phyloP scores from a whole-genome alignment of 345 rosid genomes.

The Litchi chinensis region DNA sequence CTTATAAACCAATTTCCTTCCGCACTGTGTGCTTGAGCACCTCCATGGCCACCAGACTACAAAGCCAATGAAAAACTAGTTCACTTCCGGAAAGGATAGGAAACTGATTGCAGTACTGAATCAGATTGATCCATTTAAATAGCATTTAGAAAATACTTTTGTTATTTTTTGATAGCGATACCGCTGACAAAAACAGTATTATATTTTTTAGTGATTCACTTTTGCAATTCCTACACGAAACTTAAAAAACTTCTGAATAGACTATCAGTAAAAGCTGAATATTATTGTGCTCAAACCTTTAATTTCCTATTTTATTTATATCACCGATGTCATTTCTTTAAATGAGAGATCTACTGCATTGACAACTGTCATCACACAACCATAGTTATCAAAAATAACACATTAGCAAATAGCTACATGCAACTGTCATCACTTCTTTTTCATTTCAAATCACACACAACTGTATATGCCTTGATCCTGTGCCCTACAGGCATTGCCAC shows the following conservation, averaged over 20 bases:
- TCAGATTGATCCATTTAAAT: not conserved
- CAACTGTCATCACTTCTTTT: not conserved
- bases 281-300: not conserved
- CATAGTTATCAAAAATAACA: not conserved
- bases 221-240: not conserved
- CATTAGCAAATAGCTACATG: not conserved
- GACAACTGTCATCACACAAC: not conserved
- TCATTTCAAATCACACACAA: not conserved
- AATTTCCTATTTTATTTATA: not conserved
- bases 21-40: not conserved
- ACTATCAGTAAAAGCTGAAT: not conserved
- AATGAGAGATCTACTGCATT: not conserved
- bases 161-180: not conserved
- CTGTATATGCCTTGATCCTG: not conserved
- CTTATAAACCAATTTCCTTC: not conserved
- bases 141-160: not conserved
- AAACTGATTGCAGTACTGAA: not conserved
- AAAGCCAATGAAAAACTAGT: not conserved
- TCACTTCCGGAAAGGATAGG: not conserved
- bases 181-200: not conserved
- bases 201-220: not conserved
- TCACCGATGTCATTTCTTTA: not conserved
- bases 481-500: not conserved
- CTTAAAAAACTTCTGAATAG: no score
- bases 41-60: not conserved